phyloP scores from a whole-genome alignment of 139 green algal genomes.

The Auxenochlorella pyrenoidosa region DNA sequence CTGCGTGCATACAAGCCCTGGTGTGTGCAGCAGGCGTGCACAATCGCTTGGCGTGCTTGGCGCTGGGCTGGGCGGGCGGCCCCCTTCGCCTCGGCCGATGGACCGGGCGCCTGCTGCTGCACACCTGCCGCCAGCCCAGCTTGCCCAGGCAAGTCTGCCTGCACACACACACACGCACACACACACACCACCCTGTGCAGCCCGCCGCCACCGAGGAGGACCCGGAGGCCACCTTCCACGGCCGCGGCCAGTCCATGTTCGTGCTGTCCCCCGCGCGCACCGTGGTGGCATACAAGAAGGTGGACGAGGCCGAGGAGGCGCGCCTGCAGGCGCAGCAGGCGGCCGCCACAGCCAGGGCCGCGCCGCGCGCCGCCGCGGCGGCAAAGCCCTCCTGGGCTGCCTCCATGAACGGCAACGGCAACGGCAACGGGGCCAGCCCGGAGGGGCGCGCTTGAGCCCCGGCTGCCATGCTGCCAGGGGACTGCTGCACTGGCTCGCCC shows the following conservation, averaged over 20 bases:
- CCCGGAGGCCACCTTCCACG: constrained; percentile 55
- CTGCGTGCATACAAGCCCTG: background rate
- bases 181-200: background rate
- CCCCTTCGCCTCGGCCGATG: background rate
- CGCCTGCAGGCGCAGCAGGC: constrained; percentile 48
- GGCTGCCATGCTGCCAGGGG: too few species aligned
- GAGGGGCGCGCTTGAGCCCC: too few species aligned
- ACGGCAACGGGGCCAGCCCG: too few species aligned
- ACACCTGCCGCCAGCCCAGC: background rate
- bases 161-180: too few species aligned
- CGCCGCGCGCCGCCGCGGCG: background rate
- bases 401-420: too few species aligned
- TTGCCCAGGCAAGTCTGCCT: background rate
- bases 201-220: constrained; percentile 21
- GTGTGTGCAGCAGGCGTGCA: background rate
- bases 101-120: background rate
- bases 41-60: background rate
- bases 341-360: background rate
- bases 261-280: constrained; percentile 71
- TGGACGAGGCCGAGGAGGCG: constrained; percentile 18
- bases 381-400: too few species aligned
- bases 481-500: too few species aligned
- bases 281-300: constrained; percentile 66
- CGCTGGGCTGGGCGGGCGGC: background rate
- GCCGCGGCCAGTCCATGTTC: constrained; percentile 60